Percentiles rank a stretch among this genome's conserved stretches.
Evolutionary conservation across 129 eudicot species (phyloP).

Genomic region (Logfia minima): DNA sequence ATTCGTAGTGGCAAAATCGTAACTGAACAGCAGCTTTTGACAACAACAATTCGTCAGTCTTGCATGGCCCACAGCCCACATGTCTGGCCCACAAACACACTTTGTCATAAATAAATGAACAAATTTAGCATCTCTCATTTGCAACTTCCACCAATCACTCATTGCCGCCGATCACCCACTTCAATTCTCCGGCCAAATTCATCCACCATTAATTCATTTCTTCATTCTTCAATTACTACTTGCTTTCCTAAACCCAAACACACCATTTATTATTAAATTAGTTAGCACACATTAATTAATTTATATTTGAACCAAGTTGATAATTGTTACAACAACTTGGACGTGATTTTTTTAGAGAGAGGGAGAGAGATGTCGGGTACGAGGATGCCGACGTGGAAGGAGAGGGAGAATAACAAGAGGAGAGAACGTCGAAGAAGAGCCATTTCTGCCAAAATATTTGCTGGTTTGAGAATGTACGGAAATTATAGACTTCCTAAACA

Average conservation of each 20-base stretch:
- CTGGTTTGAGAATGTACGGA: conserved; percentile 77
- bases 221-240: not conserved
- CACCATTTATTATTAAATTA: not conserved
- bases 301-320: not conserved
- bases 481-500: conserved; percentile 74
- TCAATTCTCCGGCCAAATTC: conserved; percentile 17
- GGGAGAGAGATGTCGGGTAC: conserved; percentile 45
- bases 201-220: conserved; percentile 19
- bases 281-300: conserved; percentile 7
- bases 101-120: conserved; percentile 5
- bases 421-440: conserved; percentile 84
- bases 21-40: conserved; percentile 25
- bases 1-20: conserved; percentile 21
- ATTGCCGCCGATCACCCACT: conserved; percentile 29
- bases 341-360: not conserved
- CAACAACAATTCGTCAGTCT: conserved; percentile 26
- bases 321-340: not conserved
- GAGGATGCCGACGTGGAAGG: conserved; percentile 82
- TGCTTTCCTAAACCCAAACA: conserved; percentile 2
- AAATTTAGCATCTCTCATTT: not conserved
- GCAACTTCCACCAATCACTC: conserved; percentile 20
- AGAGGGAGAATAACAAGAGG: conserved; percentile 82
- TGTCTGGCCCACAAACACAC: conserved; percentile 23
- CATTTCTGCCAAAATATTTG: conserved; percentile 70
- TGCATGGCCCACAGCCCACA: conserved; percentile 21